Evolutionary conservation across 2,329 filamentous ascomycete genomes (phyloP), one percentile per base, ranked within the genome.

Genomic region (Paracorniculantispora psalliotae): DNA sequence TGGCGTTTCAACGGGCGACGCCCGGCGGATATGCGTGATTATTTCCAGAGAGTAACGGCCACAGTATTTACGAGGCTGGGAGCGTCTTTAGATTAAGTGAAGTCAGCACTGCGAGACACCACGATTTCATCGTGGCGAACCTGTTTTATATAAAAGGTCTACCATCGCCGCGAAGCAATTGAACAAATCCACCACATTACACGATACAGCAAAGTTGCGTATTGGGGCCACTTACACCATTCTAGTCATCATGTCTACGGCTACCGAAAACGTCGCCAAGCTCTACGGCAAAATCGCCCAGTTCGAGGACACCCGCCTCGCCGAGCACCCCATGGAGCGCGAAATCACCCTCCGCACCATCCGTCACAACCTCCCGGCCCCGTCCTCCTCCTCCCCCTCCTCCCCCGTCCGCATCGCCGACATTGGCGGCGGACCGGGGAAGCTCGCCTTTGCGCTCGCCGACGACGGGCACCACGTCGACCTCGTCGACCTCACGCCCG

Each of bases 271-370:
- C 37, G 59, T 61, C 28, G 59, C 59, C 8, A 33, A 50, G 30
- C 48, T 61, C 26, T 62, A 62, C 39, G 46, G 35, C 47, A 50
- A 39, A n/a, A 61, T 62, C 10, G 57, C 50, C 33, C 23, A 47
- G 13, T 54, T 53, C 13, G 61, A 63, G 26, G 44, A 25, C 49
- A 55, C 48, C 1, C 62, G 60, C 10, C 50, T 60, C 12, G 48
- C 57, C 28, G 51, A 46, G 21, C 62, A 61, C 51, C 60, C 60
- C 25, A 61, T 63, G 53, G 60, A 63, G 49, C 53, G 62, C 26
- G 61, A 63, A 48, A 26, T 63, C 33, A 63, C 61, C 8, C 44
- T 61, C 17, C 60, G 57, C 28, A 39, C 60, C n/a, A 61, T 63
- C 30, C 59, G 53, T 13, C 41, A 58, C 13, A 13, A 41, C 10